Conservation (phyloP, 768 basidiomycete species). For the Porphyrellus cyaneotinctus region DNA sequence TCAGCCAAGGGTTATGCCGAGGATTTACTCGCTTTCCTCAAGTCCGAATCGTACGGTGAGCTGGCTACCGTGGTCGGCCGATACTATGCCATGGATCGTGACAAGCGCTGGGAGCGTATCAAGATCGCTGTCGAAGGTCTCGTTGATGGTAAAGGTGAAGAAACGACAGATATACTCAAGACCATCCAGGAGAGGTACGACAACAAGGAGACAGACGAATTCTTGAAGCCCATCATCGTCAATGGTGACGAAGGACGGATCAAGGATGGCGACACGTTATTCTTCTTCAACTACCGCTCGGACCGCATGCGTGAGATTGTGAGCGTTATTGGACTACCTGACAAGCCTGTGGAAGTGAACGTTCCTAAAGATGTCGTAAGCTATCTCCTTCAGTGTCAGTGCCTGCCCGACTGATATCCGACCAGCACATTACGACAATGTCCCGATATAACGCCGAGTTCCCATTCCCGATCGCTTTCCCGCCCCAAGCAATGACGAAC, state of each 20-base stretch:
- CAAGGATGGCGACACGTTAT: constrained; percentile 84
- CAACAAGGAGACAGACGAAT: constrained; percentile 90
- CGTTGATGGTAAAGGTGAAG: constrained; percentile 63
- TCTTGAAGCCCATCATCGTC: constrained; percentile 90
- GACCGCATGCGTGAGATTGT: constrained; percentile 93
- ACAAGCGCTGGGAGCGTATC: constrained; percentile 94
- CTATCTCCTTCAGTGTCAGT: not conserved
- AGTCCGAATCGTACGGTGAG: constrained; percentile 74
- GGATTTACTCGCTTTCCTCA: constrained; percentile 71
- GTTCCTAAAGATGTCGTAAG: too few relatives aligned
- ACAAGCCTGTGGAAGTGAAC: constrained; percentile 80
- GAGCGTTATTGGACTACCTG: constrained; percentile 73
- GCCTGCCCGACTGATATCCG: not conserved
- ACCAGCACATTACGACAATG: constrained; percentile 86
- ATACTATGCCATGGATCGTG: constrained; percentile 97
- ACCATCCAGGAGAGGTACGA: constrained; percentile 72
- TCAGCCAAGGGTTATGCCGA: constrained; percentile 78
- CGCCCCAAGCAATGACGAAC: constrained; percentile 91
- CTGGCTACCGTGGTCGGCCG: constrained; percentile 83
- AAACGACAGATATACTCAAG: constrained; percentile 53
- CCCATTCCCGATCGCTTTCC: constrained; percentile 87
- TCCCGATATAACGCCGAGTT: constrained; percentile 93
- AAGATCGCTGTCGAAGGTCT: constrained; percentile 87
- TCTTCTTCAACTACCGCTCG: constrained; percentile 96
- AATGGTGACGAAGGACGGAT: constrained; percentile 75